phyloP scores from a whole-genome alignment of 805 yeast genomes.

The Ogataea trehalophila region DNA sequence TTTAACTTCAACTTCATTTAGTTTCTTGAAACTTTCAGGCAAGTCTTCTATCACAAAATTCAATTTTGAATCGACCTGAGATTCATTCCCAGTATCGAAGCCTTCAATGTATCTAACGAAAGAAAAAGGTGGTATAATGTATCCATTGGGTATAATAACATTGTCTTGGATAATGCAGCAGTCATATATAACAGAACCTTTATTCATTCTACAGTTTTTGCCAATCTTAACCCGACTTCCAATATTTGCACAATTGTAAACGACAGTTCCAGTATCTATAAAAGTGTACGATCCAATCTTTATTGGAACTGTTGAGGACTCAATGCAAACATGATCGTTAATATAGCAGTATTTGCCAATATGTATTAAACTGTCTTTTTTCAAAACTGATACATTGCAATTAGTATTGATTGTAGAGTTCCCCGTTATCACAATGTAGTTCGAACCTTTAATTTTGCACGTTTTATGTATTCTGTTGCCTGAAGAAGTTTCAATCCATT shows the following conservation, averaged over 20 bases:
- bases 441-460: constrained; percentile 40
- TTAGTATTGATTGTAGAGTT: constrained; percentile 38
- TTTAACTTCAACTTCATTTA: constrained; percentile 19
- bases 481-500: constrained; percentile 46
- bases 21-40: constrained; percentile 25
- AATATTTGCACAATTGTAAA: constrained; percentile 33
- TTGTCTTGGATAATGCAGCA: constrained; percentile 44
- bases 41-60: constrained; percentile 13
- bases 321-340: constrained; percentile 25
- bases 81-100: background rate
- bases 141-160: constrained; percentile 36
- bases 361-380: constrained; percentile 14
- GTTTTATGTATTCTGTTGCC: constrained; percentile 46
- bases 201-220: constrained; percentile 32
- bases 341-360: constrained; percentile 46
- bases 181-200: constrained; percentile 41
- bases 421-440: constrained; percentile 42
- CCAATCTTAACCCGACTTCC: constrained; percentile 51
- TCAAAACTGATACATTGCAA: constrained; percentile 18
- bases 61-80: background rate
- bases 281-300: constrained; percentile 44
- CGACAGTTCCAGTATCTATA: constrained; percentile 32
- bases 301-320: constrained; percentile 31
- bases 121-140: constrained; percentile 49
- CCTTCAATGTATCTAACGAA: constrained; percentile 26